Evolutionary conservation across 768 basidiomycete genomes (phyloP), one percentile per base, ranked within the genome.

Genomic region (Pleurotus sapidus): DNA sequence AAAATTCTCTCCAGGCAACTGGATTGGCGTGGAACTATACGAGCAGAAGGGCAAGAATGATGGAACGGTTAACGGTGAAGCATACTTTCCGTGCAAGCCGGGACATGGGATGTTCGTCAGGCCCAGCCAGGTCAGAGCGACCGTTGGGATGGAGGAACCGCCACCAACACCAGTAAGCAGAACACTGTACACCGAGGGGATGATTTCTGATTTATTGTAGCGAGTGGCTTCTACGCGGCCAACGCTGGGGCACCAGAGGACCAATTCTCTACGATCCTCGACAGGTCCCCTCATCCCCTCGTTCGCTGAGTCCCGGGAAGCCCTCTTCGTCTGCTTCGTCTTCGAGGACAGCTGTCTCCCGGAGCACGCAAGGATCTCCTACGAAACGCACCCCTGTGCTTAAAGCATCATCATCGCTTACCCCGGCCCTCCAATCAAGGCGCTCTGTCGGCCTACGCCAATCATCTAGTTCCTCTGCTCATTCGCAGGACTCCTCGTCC

Each of bases 41-140:
- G 87, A 88, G 64, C 72, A 84, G 6, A 88, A 83, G 46, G 97
- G 97, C 39, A 99, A 98, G 86, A 99, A 99, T 76, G 92, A 98
- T 64, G 97, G 97, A 1, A 82, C 85, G 1, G 89, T 99, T 6
- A 77, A 87, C 37, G 93, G 89, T 14, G 71, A 84, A 49, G 60
- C 71, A 1, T 99, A 98, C 74, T 99, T 99, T 70, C 77, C 74
- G 15, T 98, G 94, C 74, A 81, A 80, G 64, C 74, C 78, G 47
- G 76, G 77, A 27, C 76, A 91, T 74, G 97, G 97, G 47, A 89
- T 98, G 25, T 98, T 99, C 68, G 87, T 98, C 4, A 80, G 91
- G 37, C 84, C 90, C 0, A 89, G 89, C 66, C 90, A 93, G 69
- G 91, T 98, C 60, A 91, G 83, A 67, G 65, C 81, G 3, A 70